These are phyloP conservation scores for Pelargonium cotyledonis DNA, from an alignment of 441 rosid species.

Conservation along the genomic window DNA sequence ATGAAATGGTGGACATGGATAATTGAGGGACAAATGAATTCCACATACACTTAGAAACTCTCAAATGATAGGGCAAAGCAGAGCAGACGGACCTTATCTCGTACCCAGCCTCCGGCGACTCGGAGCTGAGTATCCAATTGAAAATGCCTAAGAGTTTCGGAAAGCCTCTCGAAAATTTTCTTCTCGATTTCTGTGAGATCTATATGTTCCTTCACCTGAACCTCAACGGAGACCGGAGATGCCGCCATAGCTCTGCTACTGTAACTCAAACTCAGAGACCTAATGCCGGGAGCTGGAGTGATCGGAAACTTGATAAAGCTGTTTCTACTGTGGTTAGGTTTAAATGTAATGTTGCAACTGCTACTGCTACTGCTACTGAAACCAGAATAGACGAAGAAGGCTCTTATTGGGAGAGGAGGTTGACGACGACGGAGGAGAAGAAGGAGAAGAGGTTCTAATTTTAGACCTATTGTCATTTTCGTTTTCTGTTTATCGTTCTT, in stretches of 20 bases:
- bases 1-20: too few relatives aligned
- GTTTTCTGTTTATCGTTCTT: not conserved
- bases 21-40: too few relatives aligned
- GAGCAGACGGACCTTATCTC: slow-evolving; percentile 63
- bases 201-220: slow-evolving; percentile 49
- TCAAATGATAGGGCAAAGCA: not conserved
- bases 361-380: not conserved
- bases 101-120: slow-evolving; percentile 99
- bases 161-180: slow-evolving; percentile 59
- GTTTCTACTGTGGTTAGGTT: not conserved
- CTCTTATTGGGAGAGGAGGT: slow-evolving; percentile 10
- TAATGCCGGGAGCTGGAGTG: slow-evolving; percentile 12
- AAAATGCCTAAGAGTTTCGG: slow-evolving; percentile 52
- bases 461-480: slow-evolving; percentile 27
- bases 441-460: slow-evolving; percentile 29
- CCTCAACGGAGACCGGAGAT: slow-evolving; percentile 7
- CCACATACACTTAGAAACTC: too few relatives aligned
- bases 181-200: slow-evolving; percentile 57
- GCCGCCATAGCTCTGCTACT: slow-evolving; percentile 27
- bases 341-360: too few relatives aligned
- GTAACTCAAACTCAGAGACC: slow-evolving; percentile 7
- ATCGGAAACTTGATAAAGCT: slow-evolving; percentile 22
- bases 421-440: slow-evolving; percentile 1
- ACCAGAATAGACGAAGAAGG: slow-evolving; percentile 2
- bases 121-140: slow-evolving; percentile 70